phyloP scores from a whole-genome alignment of 805 yeast species.

The Yamadazyma scolyti region DNA sequence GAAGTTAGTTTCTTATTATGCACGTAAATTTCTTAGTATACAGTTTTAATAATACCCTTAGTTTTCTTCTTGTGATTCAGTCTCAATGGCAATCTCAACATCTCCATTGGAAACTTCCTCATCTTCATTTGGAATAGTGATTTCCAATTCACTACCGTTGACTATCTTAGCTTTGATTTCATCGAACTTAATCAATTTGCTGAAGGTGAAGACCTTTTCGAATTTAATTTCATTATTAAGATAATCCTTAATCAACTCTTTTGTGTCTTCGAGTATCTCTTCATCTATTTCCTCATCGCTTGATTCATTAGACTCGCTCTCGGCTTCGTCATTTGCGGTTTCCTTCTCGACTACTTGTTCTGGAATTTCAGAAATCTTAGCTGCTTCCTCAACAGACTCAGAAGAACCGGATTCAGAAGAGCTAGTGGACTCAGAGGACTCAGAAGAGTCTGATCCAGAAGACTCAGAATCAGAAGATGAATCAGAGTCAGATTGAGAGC shows the following conservation, averaged over 20 bases:
- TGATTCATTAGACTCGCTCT: constrained; percentile 9
- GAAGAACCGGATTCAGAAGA: constrained; percentile 9
- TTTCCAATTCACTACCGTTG: constrained; percentile 38
- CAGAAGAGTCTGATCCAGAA: constrained; percentile 2
- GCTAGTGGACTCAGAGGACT: too few relatives aligned
- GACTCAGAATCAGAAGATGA: constrained; percentile 10
- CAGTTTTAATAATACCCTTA: not conserved
- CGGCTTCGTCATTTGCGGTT: constrained; percentile 13
- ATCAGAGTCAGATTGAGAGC: constrained; percentile 7
- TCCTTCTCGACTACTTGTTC: too few relatives aligned
- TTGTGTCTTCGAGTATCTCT: constrained; percentile 39
- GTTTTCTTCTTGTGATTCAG: constrained; percentile 1
- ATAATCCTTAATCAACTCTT: constrained; percentile 33
- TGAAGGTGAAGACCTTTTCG: constrained; percentile 42
- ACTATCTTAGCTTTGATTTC: constrained; percentile 36
- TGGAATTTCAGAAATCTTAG: constrained; percentile 5
- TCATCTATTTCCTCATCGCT: constrained; percentile 27
- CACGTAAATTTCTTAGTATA: constrained; percentile 1
- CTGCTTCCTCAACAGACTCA: constrained; percentile 13
- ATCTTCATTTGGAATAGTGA: constrained; percentile 35
- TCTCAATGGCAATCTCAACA: constrained; percentile 21
- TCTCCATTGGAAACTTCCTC: constrained; percentile 17
- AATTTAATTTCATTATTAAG: constrained; percentile 34
- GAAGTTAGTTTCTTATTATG: constrained; percentile 12
- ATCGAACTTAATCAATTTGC: constrained; percentile 32